Conservation (phyloP, 2,329 filamentous ascomycete species). For the Colletotrichum viniferum region DNA sequence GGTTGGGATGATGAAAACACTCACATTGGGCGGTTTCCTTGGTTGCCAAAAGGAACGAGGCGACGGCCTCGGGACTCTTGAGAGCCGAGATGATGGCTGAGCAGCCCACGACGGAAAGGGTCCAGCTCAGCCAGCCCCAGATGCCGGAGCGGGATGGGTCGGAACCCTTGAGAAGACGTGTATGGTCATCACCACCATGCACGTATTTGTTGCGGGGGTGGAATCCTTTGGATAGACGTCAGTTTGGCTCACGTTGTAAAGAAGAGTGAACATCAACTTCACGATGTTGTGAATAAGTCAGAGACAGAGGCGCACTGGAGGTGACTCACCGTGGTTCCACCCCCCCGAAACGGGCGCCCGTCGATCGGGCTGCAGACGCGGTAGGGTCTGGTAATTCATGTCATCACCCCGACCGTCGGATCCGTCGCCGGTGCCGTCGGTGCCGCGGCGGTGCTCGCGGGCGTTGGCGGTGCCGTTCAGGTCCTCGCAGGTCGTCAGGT, state of each 20-base stretch:
- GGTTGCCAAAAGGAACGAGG: slow-evolving; percentile 7
- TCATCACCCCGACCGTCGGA: slow-evolving; percentile 13
- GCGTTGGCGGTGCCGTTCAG: slow-evolving; percentile 59
- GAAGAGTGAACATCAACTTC: not conserved
- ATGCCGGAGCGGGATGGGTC: slow-evolving; percentile 30
- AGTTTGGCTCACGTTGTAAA: not conserved
- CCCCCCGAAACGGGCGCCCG: slow-evolving; percentile 19
- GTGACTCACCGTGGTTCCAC: slow-evolving; percentile 12
- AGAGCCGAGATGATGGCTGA: slow-evolving; percentile 32
- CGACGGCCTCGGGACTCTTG: slow-evolving; percentile 19
- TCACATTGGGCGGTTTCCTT: not conserved
- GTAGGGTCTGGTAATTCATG: slow-evolving; percentile 21
- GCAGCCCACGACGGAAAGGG: slow-evolving; percentile 44
- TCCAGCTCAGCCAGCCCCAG: slow-evolving; percentile 47
- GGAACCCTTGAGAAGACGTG: slow-evolving; percentile 32
- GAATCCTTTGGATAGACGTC: not conserved
- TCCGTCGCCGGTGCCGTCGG: slow-evolving; percentile 34
- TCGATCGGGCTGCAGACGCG: slow-evolving; percentile 17
- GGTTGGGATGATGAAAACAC: not conserved
- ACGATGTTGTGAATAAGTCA: not conserved
- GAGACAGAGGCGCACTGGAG: not conserved
- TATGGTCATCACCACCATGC: slow-evolving; percentile 46
- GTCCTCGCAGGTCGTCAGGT: slow-evolving; percentile 58
- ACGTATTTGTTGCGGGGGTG: slow-evolving; percentile 21
- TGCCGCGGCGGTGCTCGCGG: slow-evolving; percentile 44